Percentiles rank a stretch among this genome's conserved stretches.
phyloP scores from a whole-genome alignment of 768 basidiomycete species.

The Suillus paluster region DNA sequence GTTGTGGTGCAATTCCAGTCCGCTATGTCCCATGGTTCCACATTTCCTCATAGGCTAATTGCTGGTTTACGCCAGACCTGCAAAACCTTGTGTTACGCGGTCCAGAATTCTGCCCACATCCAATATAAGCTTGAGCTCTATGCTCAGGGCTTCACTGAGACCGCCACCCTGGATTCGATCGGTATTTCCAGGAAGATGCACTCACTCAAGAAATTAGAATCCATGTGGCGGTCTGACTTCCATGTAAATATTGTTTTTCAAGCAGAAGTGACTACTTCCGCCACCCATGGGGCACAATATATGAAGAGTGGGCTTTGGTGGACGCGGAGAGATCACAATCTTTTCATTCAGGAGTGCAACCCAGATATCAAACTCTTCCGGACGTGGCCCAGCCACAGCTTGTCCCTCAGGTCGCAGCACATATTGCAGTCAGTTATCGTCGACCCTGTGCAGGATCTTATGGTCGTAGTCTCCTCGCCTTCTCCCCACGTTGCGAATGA shows the following conservation, averaged over 20 bases:
- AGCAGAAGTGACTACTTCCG: neutral
- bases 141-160: neutral
- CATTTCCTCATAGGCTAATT: neutral
- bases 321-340: neutral
- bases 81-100: neutral
- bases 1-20: neutral
- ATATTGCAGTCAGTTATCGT: neutral
- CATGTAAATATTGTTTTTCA: neutral
- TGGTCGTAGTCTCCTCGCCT: neutral
- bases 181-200: neutral
- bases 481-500: neutral
- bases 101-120: neutral
- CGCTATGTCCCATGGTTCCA: neutral
- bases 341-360: neutral
- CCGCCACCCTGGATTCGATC: neutral
- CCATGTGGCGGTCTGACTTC: neutral
- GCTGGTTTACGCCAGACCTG: neutral
- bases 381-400: neutral
- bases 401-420: too few relatives aligned
- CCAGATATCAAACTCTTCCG: neutral
- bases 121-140: neutral
- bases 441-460: neutral
- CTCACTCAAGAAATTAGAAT: neutral
- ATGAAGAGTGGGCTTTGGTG: constrained; percentile 5
- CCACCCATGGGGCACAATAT: neutral